A percentile compares a stretch with the other conserved stretches of the same genome.
These are phyloP conservation scores for Amanita molliuscula DNA, from an alignment of 768 basidiomycete genomes.

Conservation along the genomic window DNA sequence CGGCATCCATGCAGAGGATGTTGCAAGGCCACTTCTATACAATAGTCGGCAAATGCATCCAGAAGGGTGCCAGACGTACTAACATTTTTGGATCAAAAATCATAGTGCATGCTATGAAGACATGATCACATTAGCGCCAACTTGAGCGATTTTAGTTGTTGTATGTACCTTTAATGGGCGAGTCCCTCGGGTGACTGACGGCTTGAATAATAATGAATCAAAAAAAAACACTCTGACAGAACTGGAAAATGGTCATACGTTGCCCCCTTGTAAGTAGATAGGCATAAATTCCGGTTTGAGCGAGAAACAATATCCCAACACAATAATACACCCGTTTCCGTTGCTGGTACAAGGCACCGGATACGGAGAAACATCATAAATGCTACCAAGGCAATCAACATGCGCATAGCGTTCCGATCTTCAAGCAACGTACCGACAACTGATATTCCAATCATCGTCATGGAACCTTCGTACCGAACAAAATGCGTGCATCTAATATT, in stretches of 20 bases:
- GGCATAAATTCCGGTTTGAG: conserved; percentile 37
- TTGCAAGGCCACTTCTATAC: conserved; percentile 25
- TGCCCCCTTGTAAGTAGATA: conserved; percentile 43
- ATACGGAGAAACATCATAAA: conserved; percentile 52
- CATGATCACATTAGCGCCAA: conserved; percentile 1
- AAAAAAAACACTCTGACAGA: neutral
- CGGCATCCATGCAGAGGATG: conserved; percentile 42
- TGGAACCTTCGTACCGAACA: conserved; percentile 41
- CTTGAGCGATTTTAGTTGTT: neutral
- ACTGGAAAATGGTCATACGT: conserved; percentile 24
- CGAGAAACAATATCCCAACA: conserved; percentile 26
- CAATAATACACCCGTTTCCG: conserved; percentile 20
- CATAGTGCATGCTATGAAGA: conserved; percentile 27
- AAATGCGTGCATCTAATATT: conserved; percentile 31
- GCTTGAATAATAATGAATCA: neutral
- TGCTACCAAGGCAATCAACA: conserved; percentile 9
- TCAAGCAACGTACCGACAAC: conserved; percentile 23
- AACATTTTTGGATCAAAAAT: conserved; percentile 29
- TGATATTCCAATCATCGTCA: conserved; percentile 42
- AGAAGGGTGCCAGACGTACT: conserved; percentile 9
- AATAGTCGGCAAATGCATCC: conserved; percentile 6
- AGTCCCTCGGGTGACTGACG: neutral
- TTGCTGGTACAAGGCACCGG: conserved; percentile 28
- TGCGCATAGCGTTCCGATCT: neutral
- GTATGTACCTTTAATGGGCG: conserved; percentile 1